phyloP scores from a whole-genome alignment of 169 alveolate species.

The Babesia ovata region DNA sequence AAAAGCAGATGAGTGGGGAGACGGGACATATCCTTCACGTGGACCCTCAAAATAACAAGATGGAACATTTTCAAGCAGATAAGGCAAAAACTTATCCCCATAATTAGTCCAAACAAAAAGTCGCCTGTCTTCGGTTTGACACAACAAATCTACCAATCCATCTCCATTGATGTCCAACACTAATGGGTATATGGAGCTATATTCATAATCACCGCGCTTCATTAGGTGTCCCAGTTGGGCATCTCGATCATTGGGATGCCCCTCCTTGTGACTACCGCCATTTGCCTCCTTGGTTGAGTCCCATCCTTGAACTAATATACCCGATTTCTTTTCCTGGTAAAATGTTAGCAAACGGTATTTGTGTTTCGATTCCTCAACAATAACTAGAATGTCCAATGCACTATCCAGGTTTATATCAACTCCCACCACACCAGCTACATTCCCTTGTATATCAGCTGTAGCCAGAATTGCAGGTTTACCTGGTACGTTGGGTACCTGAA shows the following conservation, averaged over 20 bases:
- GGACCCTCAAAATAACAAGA: conserved; percentile 29
- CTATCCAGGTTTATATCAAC: conserved; percentile 72
- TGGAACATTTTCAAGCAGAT: conserved; percentile 53
- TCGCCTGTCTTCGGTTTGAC: conserved; percentile 62
- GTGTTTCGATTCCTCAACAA: conserved; percentile 37
- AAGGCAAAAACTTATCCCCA: conserved; percentile 60
- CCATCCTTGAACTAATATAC: conserved; percentile 30
- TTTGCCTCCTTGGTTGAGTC: conserved; percentile 37
- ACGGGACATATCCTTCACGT: conserved; percentile 65
- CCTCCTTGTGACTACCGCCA: conserved; percentile 13
- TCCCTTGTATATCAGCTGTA: conserved; percentile 60
- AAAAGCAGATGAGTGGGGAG: conserved; percentile 83
- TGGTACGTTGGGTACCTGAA: background rate
- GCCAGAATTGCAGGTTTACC: background rate
- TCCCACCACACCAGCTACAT: conserved; percentile 61
- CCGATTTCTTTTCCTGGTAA: conserved; percentile 20
- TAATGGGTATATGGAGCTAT: conserved; percentile 76
- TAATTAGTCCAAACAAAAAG: conserved; percentile 74
- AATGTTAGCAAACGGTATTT: conserved; percentile 35
- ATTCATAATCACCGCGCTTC: conserved; percentile 41
- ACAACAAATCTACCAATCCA: conserved; percentile 77
- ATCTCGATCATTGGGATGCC: background rate
- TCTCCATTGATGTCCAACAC: conserved; percentile 83
- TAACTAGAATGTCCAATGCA: conserved; percentile 67
- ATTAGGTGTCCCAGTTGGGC: background rate